Percentiles rank a stretch among this genome's conserved stretches.
phyloP scores from a whole-genome alignment of 306 rosid species.

The Boehmeria nivea region DNA sequence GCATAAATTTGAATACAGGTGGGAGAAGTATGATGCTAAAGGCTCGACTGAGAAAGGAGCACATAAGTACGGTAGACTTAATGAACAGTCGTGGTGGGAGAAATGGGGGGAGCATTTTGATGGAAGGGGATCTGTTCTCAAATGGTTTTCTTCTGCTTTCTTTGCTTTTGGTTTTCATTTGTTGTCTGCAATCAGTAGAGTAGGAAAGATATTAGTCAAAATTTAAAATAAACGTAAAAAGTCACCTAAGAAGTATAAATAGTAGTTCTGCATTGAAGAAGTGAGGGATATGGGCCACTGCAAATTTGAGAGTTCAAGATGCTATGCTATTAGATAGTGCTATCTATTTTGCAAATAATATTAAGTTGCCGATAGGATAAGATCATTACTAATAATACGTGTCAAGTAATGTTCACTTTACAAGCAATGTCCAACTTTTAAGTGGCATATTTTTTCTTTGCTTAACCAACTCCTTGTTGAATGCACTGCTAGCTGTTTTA shows the following conservation, averaged over 20 bases:
- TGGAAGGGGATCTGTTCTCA: slow-evolving; percentile 94
- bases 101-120: slow-evolving; percentile 99
- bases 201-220: too few species aligned
- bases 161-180: slow-evolving; percentile 5
- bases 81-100: slow-evolving; percentile 99
- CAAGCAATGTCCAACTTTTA: neutral
- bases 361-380: too few species aligned
- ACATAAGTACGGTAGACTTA: slow-evolving; percentile 89
- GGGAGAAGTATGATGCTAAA: slow-evolving; percentile 97
- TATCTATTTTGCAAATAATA: too few species aligned
- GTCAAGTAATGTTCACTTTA: too few species aligned
- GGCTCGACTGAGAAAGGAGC: slow-evolving; percentile 99
- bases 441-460: neutral
- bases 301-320: too few species aligned
- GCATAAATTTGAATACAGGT: slow-evolving; percentile 51
- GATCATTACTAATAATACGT: too few species aligned
- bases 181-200: too few species aligned
- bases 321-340: too few species aligned
- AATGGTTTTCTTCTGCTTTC: slow-evolving; percentile 58
- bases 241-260: too few species aligned
- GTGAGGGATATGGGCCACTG: too few species aligned
- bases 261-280: too few species aligned
- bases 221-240: too few species aligned
- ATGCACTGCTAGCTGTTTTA: neutral
- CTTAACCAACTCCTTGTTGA: neutral